Conservation (phyloP, 2,329 filamentous ascomycete genomes). For the Ilyonectria mors-panacis region DNA sequence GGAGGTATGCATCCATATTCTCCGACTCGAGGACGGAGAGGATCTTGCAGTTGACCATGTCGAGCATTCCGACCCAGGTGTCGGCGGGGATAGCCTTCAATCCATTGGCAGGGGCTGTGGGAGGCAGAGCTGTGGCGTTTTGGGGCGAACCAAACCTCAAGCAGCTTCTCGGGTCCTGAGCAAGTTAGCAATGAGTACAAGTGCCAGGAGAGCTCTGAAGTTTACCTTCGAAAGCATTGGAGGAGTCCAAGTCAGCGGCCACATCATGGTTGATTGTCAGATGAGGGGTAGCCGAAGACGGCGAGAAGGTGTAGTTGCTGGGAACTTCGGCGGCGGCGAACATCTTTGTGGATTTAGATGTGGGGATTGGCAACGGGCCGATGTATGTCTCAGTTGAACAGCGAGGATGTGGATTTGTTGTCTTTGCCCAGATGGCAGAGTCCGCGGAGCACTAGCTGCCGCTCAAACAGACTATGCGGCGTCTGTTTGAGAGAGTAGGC, state of each 20-base stretch:
- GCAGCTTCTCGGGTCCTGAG: conserved; percentile 91
- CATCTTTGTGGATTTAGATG: conserved; percentile 67
- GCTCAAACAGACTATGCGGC: conserved; percentile 96
- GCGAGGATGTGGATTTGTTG: conserved; percentile 13
- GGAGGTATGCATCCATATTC: conserved; percentile 93
- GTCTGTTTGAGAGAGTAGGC: conserved; percentile 98
- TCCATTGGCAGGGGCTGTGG: conserved; percentile 79
- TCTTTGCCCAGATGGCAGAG: conserved; percentile 60
- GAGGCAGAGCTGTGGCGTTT: conserved; percentile 81
- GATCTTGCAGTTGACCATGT: conserved; percentile 98
- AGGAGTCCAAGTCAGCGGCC: conserved; percentile 92
- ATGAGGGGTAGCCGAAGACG: conserved; percentile 86
- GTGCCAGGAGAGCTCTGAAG: not conserved
- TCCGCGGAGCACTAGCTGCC: conserved; percentile 97
- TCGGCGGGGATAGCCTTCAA: conserved; percentile 89
- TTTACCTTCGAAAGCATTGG: conserved; percentile 93
- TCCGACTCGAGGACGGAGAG: conserved; percentile 94
- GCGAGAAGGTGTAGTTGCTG: conserved; percentile 85
- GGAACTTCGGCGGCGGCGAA: conserved; percentile 85
- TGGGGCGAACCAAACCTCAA: conserved; percentile 98
- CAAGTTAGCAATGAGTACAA: conserved; percentile 26
- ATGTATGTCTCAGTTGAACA: conserved; percentile 17
- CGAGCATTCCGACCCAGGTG: conserved; percentile 96
- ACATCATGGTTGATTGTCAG: conserved; percentile 98
- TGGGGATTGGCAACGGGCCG: conserved; percentile 29